A percentile compares a stretch with the other conserved stretches of the same genome.
Evolutionary conservation across 345 rosid species (phyloP).

Genomic region (Noccaea caerulescens): DNA sequence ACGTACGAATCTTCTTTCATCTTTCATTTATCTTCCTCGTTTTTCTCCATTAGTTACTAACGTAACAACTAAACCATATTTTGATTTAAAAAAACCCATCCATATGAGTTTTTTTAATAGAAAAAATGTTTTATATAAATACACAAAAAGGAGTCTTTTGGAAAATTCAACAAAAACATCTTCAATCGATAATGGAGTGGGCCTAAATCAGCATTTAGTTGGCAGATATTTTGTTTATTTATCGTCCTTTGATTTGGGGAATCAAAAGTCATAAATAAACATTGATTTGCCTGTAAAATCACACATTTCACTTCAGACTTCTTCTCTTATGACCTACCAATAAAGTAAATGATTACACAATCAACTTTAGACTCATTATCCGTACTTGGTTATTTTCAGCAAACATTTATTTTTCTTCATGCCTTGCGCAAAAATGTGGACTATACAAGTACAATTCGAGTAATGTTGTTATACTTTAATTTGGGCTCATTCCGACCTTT

Average conservation of each 20-base stretch:
- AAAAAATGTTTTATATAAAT: not conserved
- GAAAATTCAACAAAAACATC: not conserved
- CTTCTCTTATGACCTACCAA: constrained; percentile 38
- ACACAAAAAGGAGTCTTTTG: not conserved
- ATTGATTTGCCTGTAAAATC: constrained; percentile 37
- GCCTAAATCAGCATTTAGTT: constrained; percentile 1
- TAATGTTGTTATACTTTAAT: not conserved
- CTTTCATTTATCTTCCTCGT: constrained; percentile 16
- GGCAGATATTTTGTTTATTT: constrained; percentile 14
- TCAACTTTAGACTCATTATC: constrained; percentile 9
- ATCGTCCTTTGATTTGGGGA: constrained; percentile 21
- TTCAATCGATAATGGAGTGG: constrained; percentile 23
- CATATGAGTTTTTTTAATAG: not conserved
- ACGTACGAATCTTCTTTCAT: constrained; percentile 43
- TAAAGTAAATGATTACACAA: constrained; percentile 29
- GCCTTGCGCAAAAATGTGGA: constrained; percentile 5
- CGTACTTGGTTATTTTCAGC: constrained; percentile 11
- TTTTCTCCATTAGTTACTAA: constrained; percentile 1
- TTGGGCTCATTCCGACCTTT: constrained; percentile 14
- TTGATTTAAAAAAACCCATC: not conserved
- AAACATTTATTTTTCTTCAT: not conserved
- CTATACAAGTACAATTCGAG: not conserved
- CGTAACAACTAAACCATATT: not conserved
- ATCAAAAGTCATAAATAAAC: constrained; percentile 13
- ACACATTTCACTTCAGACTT: constrained; percentile 25